phyloP scores from a whole-genome alignment of 1,284 basidiomycete species.

The Cryptococcus wingfieldii region DNA sequence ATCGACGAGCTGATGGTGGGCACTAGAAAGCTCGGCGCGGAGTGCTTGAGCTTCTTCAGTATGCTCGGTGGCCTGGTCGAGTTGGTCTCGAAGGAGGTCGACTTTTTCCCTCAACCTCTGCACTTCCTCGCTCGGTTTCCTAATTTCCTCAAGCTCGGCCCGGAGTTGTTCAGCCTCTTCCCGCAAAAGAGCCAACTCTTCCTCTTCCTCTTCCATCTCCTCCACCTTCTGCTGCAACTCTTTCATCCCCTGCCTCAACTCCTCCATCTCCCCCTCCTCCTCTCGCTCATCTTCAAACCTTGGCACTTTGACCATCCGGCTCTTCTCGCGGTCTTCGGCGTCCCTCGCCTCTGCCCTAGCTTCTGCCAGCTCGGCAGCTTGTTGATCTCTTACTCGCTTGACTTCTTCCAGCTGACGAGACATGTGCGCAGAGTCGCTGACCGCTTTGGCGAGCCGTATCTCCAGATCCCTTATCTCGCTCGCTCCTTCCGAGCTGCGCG shows the following conservation, averaged over 20 bases:
- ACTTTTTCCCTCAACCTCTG: background rate
- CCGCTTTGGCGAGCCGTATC: conserved; percentile 31
- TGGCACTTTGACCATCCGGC: conserved; percentile 4
- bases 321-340: conserved; percentile 11
- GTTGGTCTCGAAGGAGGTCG: background rate
- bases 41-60: conserved; percentile 9
- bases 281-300: background rate
- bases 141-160: conserved; percentile 5
- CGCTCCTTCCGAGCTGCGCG: conserved; percentile 19
- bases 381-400: background rate
- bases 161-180: conserved; percentile 12
- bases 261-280: background rate
- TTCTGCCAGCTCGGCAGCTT: conserved; percentile 9
- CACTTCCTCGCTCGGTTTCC: background rate
- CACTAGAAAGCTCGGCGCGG: conserved; percentile 7
- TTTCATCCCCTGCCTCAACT: background rate
- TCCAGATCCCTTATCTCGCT: conserved; percentile 29
- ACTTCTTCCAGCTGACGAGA: conserved; percentile 9
- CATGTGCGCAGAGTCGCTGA: conserved; percentile 19
- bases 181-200: conserved; percentile 3
- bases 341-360: background rate
- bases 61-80: background rate
- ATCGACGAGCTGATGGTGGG: conserved; percentile 8
- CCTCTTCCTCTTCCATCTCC: background rate
- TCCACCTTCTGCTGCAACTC: background rate